Percentiles rank a stretch among this genome's conserved stretches.
phyloP scores from a whole-genome alignment of 192 early-diverging fungal genomes.

The Coemansia sp. region DNA sequence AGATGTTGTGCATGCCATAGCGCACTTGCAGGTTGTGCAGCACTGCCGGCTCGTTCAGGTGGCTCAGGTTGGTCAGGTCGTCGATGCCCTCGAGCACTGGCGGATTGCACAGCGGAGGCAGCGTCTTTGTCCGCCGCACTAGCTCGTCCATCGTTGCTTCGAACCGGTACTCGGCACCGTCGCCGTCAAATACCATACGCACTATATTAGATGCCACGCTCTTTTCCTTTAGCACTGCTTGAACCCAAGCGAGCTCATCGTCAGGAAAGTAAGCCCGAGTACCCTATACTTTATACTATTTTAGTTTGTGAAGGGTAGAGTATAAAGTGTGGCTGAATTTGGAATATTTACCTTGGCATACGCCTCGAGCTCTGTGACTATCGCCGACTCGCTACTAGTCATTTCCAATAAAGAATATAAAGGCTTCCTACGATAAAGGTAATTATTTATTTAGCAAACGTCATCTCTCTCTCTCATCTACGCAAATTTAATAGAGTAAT shows the following conservation, averaged over 20 bases:
- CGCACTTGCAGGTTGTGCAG: slow-evolving; percentile 91
- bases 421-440: background rate
- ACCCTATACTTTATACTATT: slow-evolving; percentile 23
- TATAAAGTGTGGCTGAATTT: background rate
- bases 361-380: slow-evolving; percentile 37
- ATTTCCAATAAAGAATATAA: slow-evolving; percentile 4
- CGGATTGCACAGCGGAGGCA: slow-evolving; percentile 95
- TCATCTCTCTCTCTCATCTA: background rate
- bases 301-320: background rate
- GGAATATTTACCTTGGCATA: slow-evolving; percentile 53
- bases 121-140: slow-evolving; percentile 64
- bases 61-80: slow-evolving; percentile 92
- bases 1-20: slow-evolving; percentile 93
- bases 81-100: slow-evolving; percentile 87
- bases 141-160: slow-evolving; percentile 75
- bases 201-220: slow-evolving; percentile 23
- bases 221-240: slow-evolving; percentile 44
- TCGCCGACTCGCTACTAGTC: slow-evolving; percentile 16
- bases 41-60: slow-evolving; percentile 95
- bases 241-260: slow-evolving; percentile 48
- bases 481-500: no score
- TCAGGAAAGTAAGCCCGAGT: slow-evolving; percentile 47
- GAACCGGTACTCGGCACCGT: slow-evolving; percentile 48
- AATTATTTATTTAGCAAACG: background rate
- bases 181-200: slow-evolving; percentile 37